Evolutionary conservation across 1,284 basidiomycete species (phyloP).

Genomic region (Chalciporus sp.): DNA sequence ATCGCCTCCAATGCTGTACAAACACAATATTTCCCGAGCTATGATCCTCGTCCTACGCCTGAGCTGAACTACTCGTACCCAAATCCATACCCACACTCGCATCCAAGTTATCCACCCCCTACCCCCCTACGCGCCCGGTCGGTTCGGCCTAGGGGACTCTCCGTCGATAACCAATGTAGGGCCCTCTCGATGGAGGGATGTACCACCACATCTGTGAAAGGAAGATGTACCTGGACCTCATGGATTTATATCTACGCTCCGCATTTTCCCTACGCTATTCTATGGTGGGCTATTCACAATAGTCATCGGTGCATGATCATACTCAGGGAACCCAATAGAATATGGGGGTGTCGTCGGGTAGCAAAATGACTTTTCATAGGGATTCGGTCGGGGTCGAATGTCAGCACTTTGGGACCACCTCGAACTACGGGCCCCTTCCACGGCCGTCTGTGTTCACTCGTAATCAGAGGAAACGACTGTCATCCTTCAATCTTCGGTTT

Average conservation of each 20-base stretch:
- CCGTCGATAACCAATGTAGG: constrained; percentile 24
- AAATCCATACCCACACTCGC: background rate
- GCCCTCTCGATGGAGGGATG: background rate
- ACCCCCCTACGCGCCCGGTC: background rate
- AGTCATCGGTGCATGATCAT: too few species aligned
- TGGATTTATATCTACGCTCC: too few species aligned
- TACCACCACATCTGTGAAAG: constrained; percentile 1
- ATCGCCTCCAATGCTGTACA: background rate
- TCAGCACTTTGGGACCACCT: too few species aligned
- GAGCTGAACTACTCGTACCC: background rate
- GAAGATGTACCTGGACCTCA: background rate
- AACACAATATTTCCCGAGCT: constrained; percentile 3
- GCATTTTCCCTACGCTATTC: background rate
- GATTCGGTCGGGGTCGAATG: too few species aligned
- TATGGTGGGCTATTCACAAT: background rate
- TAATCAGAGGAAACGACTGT: too few species aligned
- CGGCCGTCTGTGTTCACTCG: too few species aligned
- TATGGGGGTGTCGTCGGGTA: too few species aligned
- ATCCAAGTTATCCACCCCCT: constrained; percentile 1
- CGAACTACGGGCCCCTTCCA: too few species aligned
- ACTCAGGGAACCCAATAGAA: too few species aligned
- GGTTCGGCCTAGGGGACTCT: background rate
- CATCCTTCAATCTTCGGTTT: too few species aligned
- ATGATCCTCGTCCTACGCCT: background rate
- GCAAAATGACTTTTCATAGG: too few species aligned